These are phyloP conservation scores for Solanum hybrid DNA, from an alignment of 305 asterid genomes.

Conservation along the genomic window DNA sequence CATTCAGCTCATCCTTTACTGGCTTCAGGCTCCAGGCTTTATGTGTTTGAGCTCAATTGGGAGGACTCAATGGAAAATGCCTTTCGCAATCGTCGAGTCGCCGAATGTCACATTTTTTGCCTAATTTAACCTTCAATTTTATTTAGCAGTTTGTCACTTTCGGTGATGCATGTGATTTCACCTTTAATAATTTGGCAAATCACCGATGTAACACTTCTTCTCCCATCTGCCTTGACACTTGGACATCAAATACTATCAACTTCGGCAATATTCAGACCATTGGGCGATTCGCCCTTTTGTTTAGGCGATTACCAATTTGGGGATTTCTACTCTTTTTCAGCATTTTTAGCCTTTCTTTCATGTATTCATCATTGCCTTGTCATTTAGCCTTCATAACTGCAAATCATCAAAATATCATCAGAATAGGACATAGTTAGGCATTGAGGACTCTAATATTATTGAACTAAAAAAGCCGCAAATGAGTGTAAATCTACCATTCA, in stretches of 20 bases:
- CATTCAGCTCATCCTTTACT: background rate
- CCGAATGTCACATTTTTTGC: background rate
- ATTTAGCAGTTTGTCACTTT: background rate
- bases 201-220: background rate
- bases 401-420: background rate
- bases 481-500: no score
- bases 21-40: no score
- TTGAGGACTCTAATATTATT: background rate
- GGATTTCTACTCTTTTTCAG: background rate
- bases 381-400: background rate
- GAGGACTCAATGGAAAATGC: background rate
- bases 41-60: background rate
- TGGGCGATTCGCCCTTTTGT: background rate
- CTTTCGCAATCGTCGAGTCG: rapidly evolving
- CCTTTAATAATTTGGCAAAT: background rate
- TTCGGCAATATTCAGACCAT: no score
- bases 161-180: background rate
- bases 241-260: background rate
- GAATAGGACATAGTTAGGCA: background rate
- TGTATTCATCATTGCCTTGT: background rate
- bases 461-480: no score
- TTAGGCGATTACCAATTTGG: background rate
- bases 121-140: no score
- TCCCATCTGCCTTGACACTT: background rate
- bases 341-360: background rate